A percentile compares a stretch with the other conserved stretches of the same genome.
phyloP scores from a whole-genome alignment of 1,139 yeast species.

The Hyphopichia fennica region DNA sequence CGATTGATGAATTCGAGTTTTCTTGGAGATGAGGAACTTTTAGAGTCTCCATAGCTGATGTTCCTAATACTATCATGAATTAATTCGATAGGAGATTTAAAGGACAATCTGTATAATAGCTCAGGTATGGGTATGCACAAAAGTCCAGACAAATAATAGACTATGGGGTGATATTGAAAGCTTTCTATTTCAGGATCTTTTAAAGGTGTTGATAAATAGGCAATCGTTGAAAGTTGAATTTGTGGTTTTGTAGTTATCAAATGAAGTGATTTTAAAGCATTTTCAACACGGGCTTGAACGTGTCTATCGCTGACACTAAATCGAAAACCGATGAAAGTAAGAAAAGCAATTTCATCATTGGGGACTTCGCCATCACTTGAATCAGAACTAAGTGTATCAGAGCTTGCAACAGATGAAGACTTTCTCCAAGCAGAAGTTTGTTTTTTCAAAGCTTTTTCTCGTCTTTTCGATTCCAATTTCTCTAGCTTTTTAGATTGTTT shows the following conservation, averaged over 20 bases:
- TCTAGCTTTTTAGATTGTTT: not conserved
- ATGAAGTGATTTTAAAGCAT: not conserved
- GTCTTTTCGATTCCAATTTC: not conserved
- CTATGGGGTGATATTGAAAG: not conserved
- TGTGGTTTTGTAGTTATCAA: no score
- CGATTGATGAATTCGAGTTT: not conserved
- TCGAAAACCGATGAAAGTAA: no score
- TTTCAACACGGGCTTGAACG: not conserved
- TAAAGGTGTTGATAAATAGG: not conserved
- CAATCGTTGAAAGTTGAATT: no score
- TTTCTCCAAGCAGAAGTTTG: not conserved
- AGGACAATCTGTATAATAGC: not conserved
- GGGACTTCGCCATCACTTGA: no score
- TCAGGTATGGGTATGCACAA: conserved; percentile 4
- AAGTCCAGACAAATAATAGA: conserved; percentile 8
- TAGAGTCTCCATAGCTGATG: no score
- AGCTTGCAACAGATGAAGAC: no score
- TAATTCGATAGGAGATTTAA: not conserved
- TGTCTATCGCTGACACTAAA: not conserved
- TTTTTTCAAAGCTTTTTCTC: not conserved
- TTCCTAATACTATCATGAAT: not conserved
- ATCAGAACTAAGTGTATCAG: no score
- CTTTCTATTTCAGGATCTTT: not conserved
- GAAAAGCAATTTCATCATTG: no score
- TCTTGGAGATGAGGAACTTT: no score